Conservation (phyloP, 2,329 filamentous ascomycete genomes). For the Samsoniella hepiali region DNA sequence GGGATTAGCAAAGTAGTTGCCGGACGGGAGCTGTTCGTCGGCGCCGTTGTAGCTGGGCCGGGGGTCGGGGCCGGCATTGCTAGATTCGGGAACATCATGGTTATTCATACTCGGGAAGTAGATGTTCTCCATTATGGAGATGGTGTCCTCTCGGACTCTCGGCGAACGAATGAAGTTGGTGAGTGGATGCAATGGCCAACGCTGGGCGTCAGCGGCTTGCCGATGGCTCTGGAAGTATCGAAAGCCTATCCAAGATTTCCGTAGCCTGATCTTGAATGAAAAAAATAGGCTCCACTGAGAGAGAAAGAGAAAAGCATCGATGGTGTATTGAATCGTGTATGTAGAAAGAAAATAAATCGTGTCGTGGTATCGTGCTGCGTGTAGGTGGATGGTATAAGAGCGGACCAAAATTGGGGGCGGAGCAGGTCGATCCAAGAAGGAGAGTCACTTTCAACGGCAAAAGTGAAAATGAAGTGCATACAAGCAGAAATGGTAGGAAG, state of each 20-base stretch:
- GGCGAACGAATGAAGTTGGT: neutral
- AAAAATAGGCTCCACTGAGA: no score
- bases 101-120: neutral
- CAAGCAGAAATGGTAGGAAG: neutral
- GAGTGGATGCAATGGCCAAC: neutral
- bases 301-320: no score
- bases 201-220: neutral
- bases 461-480: neutral
- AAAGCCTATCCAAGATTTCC: neutral
- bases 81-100: neutral
- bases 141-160: neutral
- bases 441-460: neutral
- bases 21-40: neutral
- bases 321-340: neutral
- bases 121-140: neutral
- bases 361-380: neutral
- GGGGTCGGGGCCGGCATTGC: neutral
- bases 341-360: neutral
- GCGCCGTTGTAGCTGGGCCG: neutral
- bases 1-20: neutral
- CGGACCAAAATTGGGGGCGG: neutral
- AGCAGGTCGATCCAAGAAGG: neutral
- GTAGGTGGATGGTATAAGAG: neutral
- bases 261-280: neutral
- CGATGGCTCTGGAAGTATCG: neutral